Percentiles rank a stretch among this genome's conserved stretches.
These are phyloP conservation scores for Globisporangium megalacanthum DNA, from an alignment of 352 stramenopile genomes.

Conservation along the genomic window DNA sequence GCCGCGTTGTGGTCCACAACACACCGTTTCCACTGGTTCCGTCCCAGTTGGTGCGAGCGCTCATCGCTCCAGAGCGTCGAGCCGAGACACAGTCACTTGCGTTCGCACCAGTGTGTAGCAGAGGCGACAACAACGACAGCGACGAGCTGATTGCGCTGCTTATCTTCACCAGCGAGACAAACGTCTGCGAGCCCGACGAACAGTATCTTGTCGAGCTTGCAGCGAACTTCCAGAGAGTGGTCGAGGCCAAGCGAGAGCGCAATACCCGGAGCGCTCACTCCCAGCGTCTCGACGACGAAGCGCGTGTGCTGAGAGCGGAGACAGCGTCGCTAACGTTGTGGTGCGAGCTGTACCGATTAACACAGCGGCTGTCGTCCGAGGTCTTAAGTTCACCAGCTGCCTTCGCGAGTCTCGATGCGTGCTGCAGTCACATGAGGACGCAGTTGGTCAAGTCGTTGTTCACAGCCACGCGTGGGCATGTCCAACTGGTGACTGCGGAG, in stretches of 20 bases:
- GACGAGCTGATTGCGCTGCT: conserved; percentile 3
- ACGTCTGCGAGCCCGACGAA: background rate
- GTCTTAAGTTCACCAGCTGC: background rate
- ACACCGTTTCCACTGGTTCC: conserved; percentile 9
- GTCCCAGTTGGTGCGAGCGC: background rate
- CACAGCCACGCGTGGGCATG: background rate
- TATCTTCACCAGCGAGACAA: background rate
- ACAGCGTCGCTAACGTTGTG: background rate
- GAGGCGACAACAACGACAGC: background rate
- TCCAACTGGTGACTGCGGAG: conserved; percentile 1
- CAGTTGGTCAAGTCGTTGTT: conserved; percentile 1
- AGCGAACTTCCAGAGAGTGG: background rate
- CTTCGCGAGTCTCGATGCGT: background rate
- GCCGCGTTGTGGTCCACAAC: background rate
- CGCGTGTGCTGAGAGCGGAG: background rate
- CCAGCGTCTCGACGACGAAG: background rate
- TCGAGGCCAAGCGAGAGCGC: background rate
- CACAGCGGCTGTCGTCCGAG: background rate
- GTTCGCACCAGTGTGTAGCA: conserved; percentile 2
- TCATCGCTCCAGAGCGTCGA: background rate
- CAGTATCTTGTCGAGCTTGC: conserved; percentile 1
- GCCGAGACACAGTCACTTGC: background rate
- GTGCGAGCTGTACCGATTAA: conserved; percentile 1
- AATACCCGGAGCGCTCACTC: background rate
- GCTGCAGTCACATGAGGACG: background rate